Evolutionary conservation across 116 monocot species (phyloP), one percentile per base, ranked within the genome.

Genomic region (Iris pallida): DNA sequence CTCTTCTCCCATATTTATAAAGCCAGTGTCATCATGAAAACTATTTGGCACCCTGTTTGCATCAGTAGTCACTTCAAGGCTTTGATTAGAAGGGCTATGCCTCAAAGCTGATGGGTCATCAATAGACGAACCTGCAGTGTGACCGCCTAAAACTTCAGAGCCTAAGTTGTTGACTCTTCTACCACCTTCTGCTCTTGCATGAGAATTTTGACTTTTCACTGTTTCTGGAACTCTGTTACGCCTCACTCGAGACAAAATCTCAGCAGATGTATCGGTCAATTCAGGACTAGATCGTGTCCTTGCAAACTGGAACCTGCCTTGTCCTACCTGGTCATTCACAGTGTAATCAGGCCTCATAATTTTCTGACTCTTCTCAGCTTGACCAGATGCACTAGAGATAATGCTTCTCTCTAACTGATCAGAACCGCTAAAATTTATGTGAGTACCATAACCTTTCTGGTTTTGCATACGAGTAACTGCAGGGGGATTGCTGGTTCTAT

Each of bases 231-330:
- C 72, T 82, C 67, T 61, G 47, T 30, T 55, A 61, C 20, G 77
- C 56, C 79, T 76, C 11, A 58, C 71, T 53, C 49, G 59, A 63
- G 78, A 70, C 7, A 63, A 64, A 71, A 58, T 52, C 7, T 79
- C 81, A 19, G 64, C 53, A 55, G 83, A 77, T 51, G 86, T 20
- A 20, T 80, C 83, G 11, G 79, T 80, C 49, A 93, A 72, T 19
- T 84, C 86, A 43, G 93, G 89, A 68, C 89, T 93, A 14, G 93
- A 93, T 9, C 58, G 81, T 42, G 93, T 89, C 71, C 93, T 83
- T 45, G 83, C 74, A 77, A 89, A 89, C 4, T 75, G 81, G 61
- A 76, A 76, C 61, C 77, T 90, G 8, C 53, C 70, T 17, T 76
- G 73, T 54, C 68, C 79, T 70, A 65, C 76, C 61, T 19, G 67